Conservation (phyloP, 768 basidiomycete genomes). For the Podaxis sp. region DNA sequence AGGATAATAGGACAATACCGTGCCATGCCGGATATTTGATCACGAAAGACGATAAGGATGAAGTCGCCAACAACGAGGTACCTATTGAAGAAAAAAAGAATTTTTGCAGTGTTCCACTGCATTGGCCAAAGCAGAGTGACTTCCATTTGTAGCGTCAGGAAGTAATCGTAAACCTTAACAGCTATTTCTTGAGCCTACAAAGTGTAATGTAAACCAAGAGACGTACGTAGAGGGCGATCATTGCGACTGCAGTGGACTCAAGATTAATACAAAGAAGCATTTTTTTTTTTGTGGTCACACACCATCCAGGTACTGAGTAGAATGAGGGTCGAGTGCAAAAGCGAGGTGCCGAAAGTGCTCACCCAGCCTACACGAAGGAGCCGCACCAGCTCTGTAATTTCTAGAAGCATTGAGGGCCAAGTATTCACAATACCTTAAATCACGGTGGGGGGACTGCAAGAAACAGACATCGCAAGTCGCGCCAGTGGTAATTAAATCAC, state of each 20-base stretch:
- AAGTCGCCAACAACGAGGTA: conserved; percentile 21
- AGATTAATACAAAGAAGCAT: not conserved
- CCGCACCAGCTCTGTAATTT: no score
- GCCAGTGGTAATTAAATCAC: no score
- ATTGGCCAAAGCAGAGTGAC: conserved; percentile 18
- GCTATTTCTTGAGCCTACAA: not conserved
- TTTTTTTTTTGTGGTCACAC: not conserved
- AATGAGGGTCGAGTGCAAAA: no score
- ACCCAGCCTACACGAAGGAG: no score
- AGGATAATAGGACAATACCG: not conserved
- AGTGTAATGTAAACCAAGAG: not conserved
- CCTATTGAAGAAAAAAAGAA: conserved; percentile 21
- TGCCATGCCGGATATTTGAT: not conserved
- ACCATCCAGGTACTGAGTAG: not conserved
- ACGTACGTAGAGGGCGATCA: not conserved
- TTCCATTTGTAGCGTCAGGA: conserved; percentile 19
- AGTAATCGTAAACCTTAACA: conserved; percentile 13
- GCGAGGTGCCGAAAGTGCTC: no score
- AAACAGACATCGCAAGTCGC: no score
- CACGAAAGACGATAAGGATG: not conserved
- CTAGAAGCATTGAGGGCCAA: no score
- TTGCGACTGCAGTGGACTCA: not conserved
- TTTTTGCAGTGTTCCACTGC: conserved; percentile 18
- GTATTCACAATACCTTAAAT: no score
- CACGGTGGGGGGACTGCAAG: no score